Evolutionary conservation across 2,329 filamentous ascomycete species (phyloP).

Genomic region (Fusarium sp.): DNA sequence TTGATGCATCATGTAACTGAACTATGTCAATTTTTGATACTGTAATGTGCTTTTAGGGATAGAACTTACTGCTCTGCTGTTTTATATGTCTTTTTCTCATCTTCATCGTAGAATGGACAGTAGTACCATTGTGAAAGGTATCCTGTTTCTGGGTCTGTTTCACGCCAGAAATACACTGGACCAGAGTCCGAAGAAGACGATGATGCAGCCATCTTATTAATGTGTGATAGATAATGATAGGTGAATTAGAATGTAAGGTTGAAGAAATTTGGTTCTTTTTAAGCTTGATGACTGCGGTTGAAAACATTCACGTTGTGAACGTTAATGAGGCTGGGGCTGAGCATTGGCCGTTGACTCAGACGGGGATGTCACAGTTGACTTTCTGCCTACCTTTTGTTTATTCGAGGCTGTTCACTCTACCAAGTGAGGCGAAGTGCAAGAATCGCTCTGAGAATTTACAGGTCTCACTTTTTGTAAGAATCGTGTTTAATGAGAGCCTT

Average conservation of each 20-base stretch:
- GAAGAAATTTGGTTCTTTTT: background rate
- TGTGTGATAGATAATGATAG: too few relatives aligned
- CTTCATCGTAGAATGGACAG: conserved; percentile 57
- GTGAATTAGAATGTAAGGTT: background rate
- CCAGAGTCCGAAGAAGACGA: conserved; percentile 10
- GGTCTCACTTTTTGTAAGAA: background rate
- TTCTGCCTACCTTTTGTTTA: background rate
- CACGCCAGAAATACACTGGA: conserved; percentile 61
- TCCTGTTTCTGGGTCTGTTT: conserved; percentile 59
- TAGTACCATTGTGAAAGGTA: conserved; percentile 74
- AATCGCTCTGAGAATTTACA: background rate
- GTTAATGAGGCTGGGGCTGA: conserved; percentile 23
- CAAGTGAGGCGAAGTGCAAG: background rate
- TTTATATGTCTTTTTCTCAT: conserved; percentile 53
- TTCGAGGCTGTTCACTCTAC: background rate
- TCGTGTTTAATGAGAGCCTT: background rate
- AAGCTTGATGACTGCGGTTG: background rate
- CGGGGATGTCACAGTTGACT: background rate
- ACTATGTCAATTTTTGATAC: background rate
- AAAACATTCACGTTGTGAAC: background rate
- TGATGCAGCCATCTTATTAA: conserved; percentile 12
- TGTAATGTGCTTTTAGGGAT: background rate
- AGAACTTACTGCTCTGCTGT: conserved; percentile 63
- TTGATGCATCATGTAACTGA: conserved; percentile 66
- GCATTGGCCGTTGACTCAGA: conserved; percentile 41